These are phyloP conservation scores for Coemansia sp. DNA, from an alignment of 192 early-diverging fungal species.

Conservation along the genomic window DNA sequence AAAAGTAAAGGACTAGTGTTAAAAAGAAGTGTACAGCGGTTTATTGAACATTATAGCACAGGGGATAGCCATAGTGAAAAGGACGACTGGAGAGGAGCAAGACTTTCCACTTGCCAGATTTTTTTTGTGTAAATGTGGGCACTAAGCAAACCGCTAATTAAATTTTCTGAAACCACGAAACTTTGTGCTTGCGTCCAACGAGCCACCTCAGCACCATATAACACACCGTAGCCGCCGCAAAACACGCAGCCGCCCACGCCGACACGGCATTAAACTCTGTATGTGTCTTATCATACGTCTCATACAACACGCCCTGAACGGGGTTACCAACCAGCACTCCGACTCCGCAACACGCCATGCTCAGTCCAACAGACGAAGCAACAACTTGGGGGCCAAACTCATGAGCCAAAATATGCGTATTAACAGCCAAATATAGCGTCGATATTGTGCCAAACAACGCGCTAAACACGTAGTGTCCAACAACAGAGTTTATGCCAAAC, in stretches of 20 bases:
- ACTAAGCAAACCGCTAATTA: not conserved
- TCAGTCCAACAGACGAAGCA: slow-evolving; percentile 17
- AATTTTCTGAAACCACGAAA: not conserved
- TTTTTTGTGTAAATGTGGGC: too few species aligned
- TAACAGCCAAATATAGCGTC: slow-evolving; percentile 15
- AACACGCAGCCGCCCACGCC: slow-evolving; percentile 14
- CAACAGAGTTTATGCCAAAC: slow-evolving; percentile 6
- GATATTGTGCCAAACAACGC: slow-evolving; percentile 12
- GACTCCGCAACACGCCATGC: slow-evolving; percentile 22
- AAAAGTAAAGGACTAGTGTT: too few species aligned
- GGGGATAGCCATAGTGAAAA: too few species aligned
- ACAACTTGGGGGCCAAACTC: slow-evolving; percentile 16
- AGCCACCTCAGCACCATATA: not conserved
- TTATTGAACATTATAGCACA: too few species aligned
- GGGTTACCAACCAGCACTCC: slow-evolving; percentile 22
- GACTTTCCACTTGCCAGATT: too few species aligned
- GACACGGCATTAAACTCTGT: slow-evolving; percentile 10
- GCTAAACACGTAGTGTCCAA: slow-evolving; percentile 12
- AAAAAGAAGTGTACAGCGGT: too few species aligned
- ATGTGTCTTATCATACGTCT: slow-evolving; percentile 7
- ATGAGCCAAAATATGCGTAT: slow-evolving; percentile 15
- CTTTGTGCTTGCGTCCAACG: not conserved
- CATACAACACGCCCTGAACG: slow-evolving; percentile 13
- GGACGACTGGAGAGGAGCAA: too few species aligned
- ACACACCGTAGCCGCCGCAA: slow-evolving; percentile 7